Evolutionary conservation across 345 rosid species (phyloP), one percentile per base, ranked within the genome.

Genomic region (Populus euphratica): DNA sequence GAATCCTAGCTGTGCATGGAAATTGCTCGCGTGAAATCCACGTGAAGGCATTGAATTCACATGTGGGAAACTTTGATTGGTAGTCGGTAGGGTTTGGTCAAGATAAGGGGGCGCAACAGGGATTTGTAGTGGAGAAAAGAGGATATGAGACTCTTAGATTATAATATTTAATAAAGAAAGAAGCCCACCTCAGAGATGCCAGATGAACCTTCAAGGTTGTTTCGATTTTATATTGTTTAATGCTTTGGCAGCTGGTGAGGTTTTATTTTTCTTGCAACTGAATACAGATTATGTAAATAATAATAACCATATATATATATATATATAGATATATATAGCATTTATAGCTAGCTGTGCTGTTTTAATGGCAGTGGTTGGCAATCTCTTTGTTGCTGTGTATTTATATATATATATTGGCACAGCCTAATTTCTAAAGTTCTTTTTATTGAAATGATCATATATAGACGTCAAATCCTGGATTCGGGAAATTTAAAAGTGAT

Each of bases 1-100:
- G 63, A 59, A n/a, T 59, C 63, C 63, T 59, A 59, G 63, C 63
- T n/a, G 63, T 59, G 27, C 63, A n/a, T 59, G 63, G 63, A 54
- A 20, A 21, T 8, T 21, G 61, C 50, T 2, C 18, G 50, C 17
- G 50, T 47, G 16, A 47, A 13, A 47, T 41, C 50, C 50, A 14
- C 17, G 50, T 47, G 18, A 47, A 47, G 50, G 17, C 50, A 14
- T 13, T 47, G 50, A 47, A 47, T 47, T 47, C 17, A 47, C 50
- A 47, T 14, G 50, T 47, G 50, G 50, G 50, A 21, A 54, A 54
- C 61, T 54, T 20, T 54, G 61, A 54, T 20, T 10, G 10, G 12
- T 9, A 10, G 2, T 2, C 61, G 20, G 10, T 20, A 20, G 23
- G 61, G 61, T 54, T 54, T 0, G 25, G 11, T 54, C 61, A 54